Evolutionary conservation across 2,329 filamentous ascomycete species (phyloP).

Genomic region (Penicillium vulpinum): DNA sequence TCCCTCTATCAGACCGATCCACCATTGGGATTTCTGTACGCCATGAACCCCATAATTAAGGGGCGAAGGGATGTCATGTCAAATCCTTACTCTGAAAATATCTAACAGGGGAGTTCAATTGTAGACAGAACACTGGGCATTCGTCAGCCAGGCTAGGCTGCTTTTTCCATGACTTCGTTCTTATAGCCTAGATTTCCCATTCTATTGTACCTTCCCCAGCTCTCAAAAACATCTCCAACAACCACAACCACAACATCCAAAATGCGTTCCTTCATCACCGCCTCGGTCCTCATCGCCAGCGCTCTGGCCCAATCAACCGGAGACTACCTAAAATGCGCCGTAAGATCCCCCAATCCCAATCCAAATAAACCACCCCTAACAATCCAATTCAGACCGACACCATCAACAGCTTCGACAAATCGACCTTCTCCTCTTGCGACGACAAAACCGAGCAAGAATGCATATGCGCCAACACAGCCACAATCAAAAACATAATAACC

Average conservation of each 20-base stretch:
- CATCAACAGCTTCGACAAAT: constrained; percentile 4
- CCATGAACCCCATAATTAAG: constrained; percentile 11
- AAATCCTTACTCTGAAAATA: constrained; percentile 13
- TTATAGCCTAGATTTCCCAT: background rate
- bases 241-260: background rate
- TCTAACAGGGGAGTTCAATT: background rate
- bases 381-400: constrained; percentile 9
- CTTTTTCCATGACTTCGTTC: background rate
- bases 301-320: constrained; percentile 6
- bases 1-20: constrained; percentile 3
- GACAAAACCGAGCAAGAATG: constrained; percentile 14
- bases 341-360: constrained; percentile 5
- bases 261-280: constrained; percentile 24
- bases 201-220: background rate
- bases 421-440: constrained; percentile 11
- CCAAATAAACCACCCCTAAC: background rate
- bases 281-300: constrained; percentile 17
- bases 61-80: constrained; percentile 20
- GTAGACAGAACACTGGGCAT: constrained; percentile 11
- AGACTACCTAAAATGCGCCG: constrained; percentile 19
- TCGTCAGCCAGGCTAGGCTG: background rate
- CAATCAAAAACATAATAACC: constrained; percentile 6
- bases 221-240: background rate
- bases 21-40: constrained; percentile 18
- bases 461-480: constrained; percentile 21